Evolutionary conservation across 2,329 filamentous ascomycete genomes (phyloP).

Genomic region (Aspergillus novofumigatus): DNA sequence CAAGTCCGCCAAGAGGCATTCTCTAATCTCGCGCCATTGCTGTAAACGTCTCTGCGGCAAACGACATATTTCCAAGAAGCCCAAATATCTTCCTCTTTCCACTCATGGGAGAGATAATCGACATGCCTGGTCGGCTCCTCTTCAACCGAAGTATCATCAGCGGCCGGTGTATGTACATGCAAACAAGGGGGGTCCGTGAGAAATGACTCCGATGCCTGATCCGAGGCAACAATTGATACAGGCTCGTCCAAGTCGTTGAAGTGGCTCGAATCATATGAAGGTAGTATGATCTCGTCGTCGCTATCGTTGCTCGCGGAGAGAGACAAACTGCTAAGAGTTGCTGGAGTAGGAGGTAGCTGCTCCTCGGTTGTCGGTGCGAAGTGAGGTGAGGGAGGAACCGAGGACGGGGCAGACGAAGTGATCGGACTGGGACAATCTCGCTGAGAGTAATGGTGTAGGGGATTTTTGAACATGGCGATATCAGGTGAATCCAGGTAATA

Average conservation of each 20-base stretch:
- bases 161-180: slow-evolving; percentile 60
- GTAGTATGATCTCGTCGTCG: slow-evolving; percentile 40
- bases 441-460: slow-evolving; percentile 24
- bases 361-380: slow-evolving; percentile 28
- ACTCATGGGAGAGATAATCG: slow-evolving; percentile 91
- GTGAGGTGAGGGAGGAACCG: slow-evolving; percentile 35
- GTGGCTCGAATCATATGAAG: slow-evolving; percentile 42
- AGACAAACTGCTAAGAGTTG: slow-evolving; percentile 36
- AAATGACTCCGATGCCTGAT: slow-evolving; percentile 19
- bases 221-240: slow-evolving; percentile 9
- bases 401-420: slow-evolving; percentile 33
- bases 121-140: slow-evolving; percentile 78
- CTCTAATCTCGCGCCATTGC: slow-evolving; percentile 77
- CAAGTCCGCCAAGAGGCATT: slow-evolving; percentile 97
- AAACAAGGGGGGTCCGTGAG: slow-evolving; percentile 50
- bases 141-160: slow-evolving; percentile 74
- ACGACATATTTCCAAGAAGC: slow-evolving; percentile 93
- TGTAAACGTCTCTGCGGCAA: slow-evolving; percentile 71
- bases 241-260: slow-evolving; percentile 44
- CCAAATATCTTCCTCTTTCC: slow-evolving; percentile 96
- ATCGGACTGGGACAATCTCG: slow-evolving; percentile 22
- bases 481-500: slow-evolving; percentile 27
- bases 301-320: slow-evolving; percentile 24
- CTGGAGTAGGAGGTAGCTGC: slow-evolving; percentile 32
- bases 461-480: slow-evolving; percentile 20